Base-by-base conservation (phyloP, 371 early-diverging fungal genomes). In the Mitosporidium daphniae region DNA sequence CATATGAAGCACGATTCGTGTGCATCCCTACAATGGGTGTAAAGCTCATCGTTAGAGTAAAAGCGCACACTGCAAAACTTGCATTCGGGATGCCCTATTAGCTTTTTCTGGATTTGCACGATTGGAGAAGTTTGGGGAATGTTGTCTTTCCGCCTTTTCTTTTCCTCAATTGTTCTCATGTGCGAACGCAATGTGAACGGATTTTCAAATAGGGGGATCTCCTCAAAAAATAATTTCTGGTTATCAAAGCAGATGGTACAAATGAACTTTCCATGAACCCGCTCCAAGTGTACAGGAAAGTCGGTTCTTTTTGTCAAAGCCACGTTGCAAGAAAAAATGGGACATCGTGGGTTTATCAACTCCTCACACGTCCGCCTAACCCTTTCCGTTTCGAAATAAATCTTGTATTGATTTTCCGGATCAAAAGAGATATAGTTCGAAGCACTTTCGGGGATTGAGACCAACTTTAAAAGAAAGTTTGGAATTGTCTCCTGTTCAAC, bases 1-100 rank as follows among this genome's bases (percentile, higher is more conserved):
- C 86, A 86, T 12, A 82, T 39, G 34, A 67, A 64, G 31, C 86
- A 86, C 38, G 73, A 63, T 38, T 86, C 84, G 43, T 86, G 84
- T 27, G 55, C 57, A 27, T 72, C 58, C n/a, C 67, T 54, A 37
- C 84, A 82, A 41, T 86, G 86, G 17, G 63, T 63, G 41, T 52
- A 78, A 12, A 86, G 44, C 39, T 70, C 74, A 37, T 86, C 86
- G 21, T 58, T 51, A 14, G 61, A 69, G 38, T 68, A 82, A 32
- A 68, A 86, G 22, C 48, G 44, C 12, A 32, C 51, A 5, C 50
- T 42, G 41, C 86, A 86, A 38, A 82, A 82, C 2, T 54, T 57
- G 42, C 86, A 86, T 25, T 54, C 48, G 0, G 84, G 84, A 38
- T 86, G 86, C 1, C 84, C 86, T 14, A 50, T 62, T 41, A 80